A percentile compares a stretch with the other conserved stretches of the same genome.
phyloP scores from a whole-genome alignment of 257 asterid genomes.

The Solanum sitiens region DNA sequence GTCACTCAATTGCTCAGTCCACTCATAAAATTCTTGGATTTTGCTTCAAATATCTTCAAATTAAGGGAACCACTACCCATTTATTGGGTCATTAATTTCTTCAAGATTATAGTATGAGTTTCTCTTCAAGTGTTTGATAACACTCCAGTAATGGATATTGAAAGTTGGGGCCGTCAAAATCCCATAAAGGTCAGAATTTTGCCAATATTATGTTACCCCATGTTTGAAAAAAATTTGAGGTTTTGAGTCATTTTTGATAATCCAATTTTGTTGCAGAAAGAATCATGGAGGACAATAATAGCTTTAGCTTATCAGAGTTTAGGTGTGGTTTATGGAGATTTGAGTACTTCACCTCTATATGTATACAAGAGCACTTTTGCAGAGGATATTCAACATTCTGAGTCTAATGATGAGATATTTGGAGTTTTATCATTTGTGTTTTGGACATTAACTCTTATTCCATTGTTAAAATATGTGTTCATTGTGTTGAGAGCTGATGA shows the following conservation, averaged over 20 bases:
- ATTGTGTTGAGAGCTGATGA: constrained; percentile 87
- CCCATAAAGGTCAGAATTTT: constrained; percentile 56
- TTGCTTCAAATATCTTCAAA: constrained; percentile 7
- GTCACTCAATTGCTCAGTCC: constrained; percentile 1
- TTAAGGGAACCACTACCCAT: not conserved
- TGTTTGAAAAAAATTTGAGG: not conserved
- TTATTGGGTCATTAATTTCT: constrained; percentile 1
- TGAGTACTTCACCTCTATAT: constrained; percentile 88
- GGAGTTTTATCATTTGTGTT: constrained; percentile 84
- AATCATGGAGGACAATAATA: constrained; percentile 79
- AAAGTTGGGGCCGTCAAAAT: constrained; percentile 42
- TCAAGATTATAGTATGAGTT: constrained; percentile 17
- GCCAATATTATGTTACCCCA: not conserved
- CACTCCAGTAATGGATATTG: constrained; percentile 68
- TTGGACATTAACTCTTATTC: constrained; percentile 88
- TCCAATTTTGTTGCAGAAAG: constrained; percentile 35
- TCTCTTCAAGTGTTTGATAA: constrained; percentile 30
- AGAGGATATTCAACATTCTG: constrained; percentile 90
- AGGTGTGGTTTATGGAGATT: constrained; percentile 96
- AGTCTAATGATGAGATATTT: constrained; percentile 74
- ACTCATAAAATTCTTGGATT: constrained; percentile 4
- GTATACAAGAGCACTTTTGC: constrained; percentile 97
- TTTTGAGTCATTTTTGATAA: not conserved
- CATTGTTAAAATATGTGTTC: constrained; percentile 77
- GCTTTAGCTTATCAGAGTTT: constrained; percentile 88